Evolutionary conservation across 257 asterid genomes (phyloP).

Genomic region (Fraxinus americana): DNA sequence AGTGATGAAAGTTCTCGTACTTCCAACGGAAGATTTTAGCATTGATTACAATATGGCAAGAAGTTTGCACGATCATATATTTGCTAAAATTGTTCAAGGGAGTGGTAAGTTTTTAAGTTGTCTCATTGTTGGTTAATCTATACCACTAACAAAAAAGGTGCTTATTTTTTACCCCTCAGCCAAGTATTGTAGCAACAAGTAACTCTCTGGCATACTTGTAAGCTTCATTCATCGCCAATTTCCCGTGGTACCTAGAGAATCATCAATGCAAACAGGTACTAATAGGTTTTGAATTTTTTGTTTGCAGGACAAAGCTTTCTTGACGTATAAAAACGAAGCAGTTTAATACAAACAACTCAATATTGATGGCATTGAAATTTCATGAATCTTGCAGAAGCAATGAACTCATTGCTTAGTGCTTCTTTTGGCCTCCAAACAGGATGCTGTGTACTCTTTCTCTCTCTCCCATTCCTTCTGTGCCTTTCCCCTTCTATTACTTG

Average conservation of each 20-base stretch:
- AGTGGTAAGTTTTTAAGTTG: slow-evolving; percentile 20
- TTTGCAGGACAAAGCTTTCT: background rate
- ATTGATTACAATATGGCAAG: slow-evolving; percentile 25
- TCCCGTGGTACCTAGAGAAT: background rate
- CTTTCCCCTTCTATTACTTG: background rate
- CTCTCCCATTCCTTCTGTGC: no score
- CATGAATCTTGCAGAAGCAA: background rate
- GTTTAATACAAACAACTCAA: background rate
- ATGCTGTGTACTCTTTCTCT: background rate
- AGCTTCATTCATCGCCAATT: slow-evolving; percentile 5
- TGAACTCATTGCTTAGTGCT: background rate
- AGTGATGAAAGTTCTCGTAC: slow-evolving; percentile 47
- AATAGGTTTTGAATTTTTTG: background rate
- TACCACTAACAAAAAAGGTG: slow-evolving; percentile 15
- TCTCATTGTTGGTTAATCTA: slow-evolving; percentile 12
- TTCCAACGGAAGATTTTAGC: slow-evolving; percentile 48
- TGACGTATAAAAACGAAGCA: background rate
- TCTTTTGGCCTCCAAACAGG: background rate
- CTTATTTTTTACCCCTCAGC: slow-evolving; percentile 22
- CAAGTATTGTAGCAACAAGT: slow-evolving; percentile 27
- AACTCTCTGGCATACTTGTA: slow-evolving; percentile 21
- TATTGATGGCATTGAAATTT: background rate
- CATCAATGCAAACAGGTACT: background rate
- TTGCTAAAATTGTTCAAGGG: slow-evolving; percentile 6
- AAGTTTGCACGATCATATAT: slow-evolving; percentile 1